A percentile compares a stretch with the other conserved stretches of the same genome.
Conservation (phyloP, 345 rosid genomes). For the Gossypium bickii region DNA sequence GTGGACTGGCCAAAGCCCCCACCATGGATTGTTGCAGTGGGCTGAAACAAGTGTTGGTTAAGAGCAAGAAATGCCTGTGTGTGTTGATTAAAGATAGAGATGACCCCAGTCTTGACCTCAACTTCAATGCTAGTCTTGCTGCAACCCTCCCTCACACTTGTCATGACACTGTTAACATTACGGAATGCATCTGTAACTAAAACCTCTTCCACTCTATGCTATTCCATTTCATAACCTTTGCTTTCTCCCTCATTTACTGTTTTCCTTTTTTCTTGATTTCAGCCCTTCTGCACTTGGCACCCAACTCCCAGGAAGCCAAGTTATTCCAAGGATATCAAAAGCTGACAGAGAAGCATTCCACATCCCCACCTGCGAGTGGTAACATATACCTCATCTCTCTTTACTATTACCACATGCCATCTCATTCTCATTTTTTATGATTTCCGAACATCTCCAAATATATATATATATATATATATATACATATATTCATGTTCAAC, state of each 20-base stretch:
- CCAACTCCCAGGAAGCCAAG: conserved; percentile 62
- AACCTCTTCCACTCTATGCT: not conserved
- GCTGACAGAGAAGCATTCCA: conserved; percentile 22
- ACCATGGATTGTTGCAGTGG: conserved; percentile 73
- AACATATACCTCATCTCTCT: not conserved
- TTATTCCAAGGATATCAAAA: conserved; percentile 52
- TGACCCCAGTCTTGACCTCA: conserved; percentile 69
- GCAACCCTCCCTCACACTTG: conserved; percentile 59
- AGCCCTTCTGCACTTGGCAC: conserved; percentile 64
- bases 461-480: too few species aligned
- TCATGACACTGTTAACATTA: conserved; percentile 40
- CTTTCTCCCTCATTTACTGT: not conserved
- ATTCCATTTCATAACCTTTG: not conserved
- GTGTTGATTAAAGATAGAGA: conserved; percentile 61
- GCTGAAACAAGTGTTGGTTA: conserved; percentile 45
- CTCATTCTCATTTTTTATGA: too few species aligned
- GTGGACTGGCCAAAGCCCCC: conserved; percentile 58
- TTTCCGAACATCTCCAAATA: too few species aligned
- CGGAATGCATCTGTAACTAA: conserved; percentile 57
- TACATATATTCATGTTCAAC: not conserved
- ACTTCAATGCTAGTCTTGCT: conserved; percentile 57
- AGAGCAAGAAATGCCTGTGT: conserved; percentile 69
- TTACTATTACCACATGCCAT: not conserved
- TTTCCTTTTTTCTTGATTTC: not conserved
- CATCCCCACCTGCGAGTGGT: conserved; percentile 35